Conservation (phyloP, 371 early-diverging fungal genomes). For the Apophysomyces variabilis region DNA sequence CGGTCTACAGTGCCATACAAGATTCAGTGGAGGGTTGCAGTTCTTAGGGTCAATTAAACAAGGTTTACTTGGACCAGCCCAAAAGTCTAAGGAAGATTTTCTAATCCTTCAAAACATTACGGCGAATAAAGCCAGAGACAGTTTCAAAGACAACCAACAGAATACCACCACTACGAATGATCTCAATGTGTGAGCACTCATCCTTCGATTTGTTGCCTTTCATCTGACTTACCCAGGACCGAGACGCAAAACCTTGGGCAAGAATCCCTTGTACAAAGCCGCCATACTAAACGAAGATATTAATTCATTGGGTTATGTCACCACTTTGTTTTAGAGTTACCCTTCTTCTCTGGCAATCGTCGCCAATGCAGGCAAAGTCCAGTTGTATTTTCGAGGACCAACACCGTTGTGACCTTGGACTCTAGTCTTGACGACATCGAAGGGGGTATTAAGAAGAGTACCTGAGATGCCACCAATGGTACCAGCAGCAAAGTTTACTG, state of each 20-base stretch:
- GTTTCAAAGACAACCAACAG: constrained; percentile 94
- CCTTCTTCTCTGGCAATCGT: constrained; percentile 94
- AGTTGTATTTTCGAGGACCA: constrained; percentile 79
- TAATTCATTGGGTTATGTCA: neutral
- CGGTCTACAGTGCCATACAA: too few species aligned
- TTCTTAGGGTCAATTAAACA: too few species aligned
- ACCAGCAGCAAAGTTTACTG: constrained; percentile 92
- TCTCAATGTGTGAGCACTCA: neutral
- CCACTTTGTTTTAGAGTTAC: constrained; percentile 29
- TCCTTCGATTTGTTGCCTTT: neutral
- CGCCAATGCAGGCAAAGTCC: constrained; percentile 85
- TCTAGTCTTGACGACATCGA: constrained; percentile 97
- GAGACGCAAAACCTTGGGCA: constrained; percentile 95
- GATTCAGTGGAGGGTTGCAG: too few species aligned
- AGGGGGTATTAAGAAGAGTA: constrained; percentile 94
- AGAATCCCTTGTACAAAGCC: constrained; percentile 95
- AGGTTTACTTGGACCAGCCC: constrained; percentile 2
- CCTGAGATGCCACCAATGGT: constrained; percentile 95
- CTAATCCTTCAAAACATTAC: constrained; percentile 57
- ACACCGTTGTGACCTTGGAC: constrained; percentile 84
- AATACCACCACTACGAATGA: constrained; percentile 62
- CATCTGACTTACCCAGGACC: constrained; percentile 83
- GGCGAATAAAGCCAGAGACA: constrained; percentile 86
- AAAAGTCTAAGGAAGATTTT: neutral
- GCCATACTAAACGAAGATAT: constrained; percentile 52